phyloP scores from a whole-genome alignment of 2,329 filamentous ascomycete species.

The Aspergillus tubingensis region DNA sequence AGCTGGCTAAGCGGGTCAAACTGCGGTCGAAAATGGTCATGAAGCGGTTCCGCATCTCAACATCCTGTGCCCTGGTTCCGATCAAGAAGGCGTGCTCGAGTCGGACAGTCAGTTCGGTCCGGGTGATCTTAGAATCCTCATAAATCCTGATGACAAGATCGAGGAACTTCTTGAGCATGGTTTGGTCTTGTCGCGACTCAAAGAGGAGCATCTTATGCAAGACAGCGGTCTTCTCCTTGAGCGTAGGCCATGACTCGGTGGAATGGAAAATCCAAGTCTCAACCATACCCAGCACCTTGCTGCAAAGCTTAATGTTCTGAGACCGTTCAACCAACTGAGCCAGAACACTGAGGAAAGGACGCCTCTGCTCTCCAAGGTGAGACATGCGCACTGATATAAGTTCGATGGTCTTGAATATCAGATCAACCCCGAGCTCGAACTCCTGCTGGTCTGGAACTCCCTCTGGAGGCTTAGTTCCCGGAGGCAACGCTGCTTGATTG shows the following conservation, averaged over 20 bases:
- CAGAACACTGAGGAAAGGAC: conserved; percentile 92
- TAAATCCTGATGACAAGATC: conserved; percentile 97
- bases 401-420: conserved; percentile 95
- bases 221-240: conserved; percentile 98
- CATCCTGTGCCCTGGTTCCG: conserved; percentile 86
- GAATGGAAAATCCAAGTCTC: conserved; percentile 96
- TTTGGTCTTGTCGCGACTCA: conserved; percentile 78
- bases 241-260: conserved; percentile 90
- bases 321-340: conserved; percentile 96
- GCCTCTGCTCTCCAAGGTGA: conserved; percentile 81
- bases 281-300: conserved; percentile 91
- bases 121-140: conserved; percentile 92
- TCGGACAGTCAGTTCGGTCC: conserved; percentile 92
- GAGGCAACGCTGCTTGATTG: conserved; percentile 46
- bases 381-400: conserved; percentile 91
- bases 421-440: conserved; percentile 80
- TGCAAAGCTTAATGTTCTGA: conserved; percentile 79
- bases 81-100: conserved; percentile 99
- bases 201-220: conserved; percentile 99
- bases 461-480: conserved; percentile 44
- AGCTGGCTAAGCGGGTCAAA: conserved; percentile 86
- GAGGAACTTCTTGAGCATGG: conserved; percentile 87
- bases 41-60: conserved; percentile 96
- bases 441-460: conserved; percentile 68
- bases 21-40: conserved; percentile 95